phyloP scores from a whole-genome alignment of 352 stramenopile genomes.

The Phytophthora crassamura region DNA sequence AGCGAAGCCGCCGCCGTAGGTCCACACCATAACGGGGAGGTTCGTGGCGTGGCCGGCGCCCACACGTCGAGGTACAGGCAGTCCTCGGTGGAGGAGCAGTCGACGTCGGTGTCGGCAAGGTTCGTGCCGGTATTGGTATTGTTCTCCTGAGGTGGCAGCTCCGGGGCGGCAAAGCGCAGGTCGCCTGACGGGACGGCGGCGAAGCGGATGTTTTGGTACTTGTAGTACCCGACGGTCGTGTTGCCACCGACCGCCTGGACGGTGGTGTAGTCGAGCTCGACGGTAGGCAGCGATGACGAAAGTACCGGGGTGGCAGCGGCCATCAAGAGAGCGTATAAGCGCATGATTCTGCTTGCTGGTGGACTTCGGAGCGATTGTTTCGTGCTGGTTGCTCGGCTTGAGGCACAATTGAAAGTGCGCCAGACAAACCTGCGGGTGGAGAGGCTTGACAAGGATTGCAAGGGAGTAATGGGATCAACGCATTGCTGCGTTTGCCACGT shows the following conservation, averaged over 20 bases:
- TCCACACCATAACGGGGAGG: conserved; percentile 41
- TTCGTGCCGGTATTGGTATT: conserved; percentile 28
- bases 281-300: conserved; percentile 6
- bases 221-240: conserved; percentile 24
- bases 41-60: conserved; percentile 22
- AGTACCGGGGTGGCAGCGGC: conserved; percentile 3
- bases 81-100: conserved; percentile 26
- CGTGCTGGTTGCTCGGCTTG: conserved; percentile 4
- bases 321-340: conserved; percentile 14
- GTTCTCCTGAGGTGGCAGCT: conserved; percentile 16
- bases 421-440: conserved; percentile 3
- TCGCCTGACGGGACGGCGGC: conserved; percentile 14
- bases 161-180: conserved; percentile 19
- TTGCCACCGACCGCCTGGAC: conserved; percentile 20
- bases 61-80: conserved; percentile 41
- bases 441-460: no score
- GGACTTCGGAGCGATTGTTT: not conserved
- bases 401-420: conserved; percentile 25
- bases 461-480: no score
- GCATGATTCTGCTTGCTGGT: conserved; percentile 9
- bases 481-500: conserved; percentile 3
- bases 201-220: conserved; percentile 31
- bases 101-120: conserved; percentile 27
- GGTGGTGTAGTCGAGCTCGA: conserved; percentile 27
- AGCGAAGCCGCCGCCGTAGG: conserved; percentile 26